Evolutionary conservation across 257 asterid genomes (phyloP).

Genomic region (Datura wrightii): DNA sequence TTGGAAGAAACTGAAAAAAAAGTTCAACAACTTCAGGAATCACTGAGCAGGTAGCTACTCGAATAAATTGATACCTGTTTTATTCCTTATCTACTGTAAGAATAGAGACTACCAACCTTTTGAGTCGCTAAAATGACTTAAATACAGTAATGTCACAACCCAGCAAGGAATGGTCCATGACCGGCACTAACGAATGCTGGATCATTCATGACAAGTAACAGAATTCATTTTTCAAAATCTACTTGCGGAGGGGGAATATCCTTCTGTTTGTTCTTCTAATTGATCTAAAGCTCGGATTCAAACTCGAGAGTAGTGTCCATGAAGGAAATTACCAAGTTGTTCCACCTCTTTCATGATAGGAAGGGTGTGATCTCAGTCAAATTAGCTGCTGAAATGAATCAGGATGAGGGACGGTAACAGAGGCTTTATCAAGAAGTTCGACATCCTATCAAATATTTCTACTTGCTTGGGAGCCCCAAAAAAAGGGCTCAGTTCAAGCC

Average conservation of each 20-base stretch:
- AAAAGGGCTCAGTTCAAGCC: neutral
- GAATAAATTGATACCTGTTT: constrained; percentile 12
- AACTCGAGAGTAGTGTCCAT: constrained; percentile 4
- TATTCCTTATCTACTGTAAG: neutral
- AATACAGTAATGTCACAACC: neutral
- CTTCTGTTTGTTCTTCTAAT: constrained; percentile 10
- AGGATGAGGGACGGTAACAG: neutral
- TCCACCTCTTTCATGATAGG: constrained; percentile 2
- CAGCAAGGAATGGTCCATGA: neutral
- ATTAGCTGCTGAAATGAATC: constrained; percentile 22
- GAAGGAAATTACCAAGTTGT: constrained; percentile 8
- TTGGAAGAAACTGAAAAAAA: constrained; percentile 85
- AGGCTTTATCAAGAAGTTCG: constrained; percentile 3
- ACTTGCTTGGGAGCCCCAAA: neutral
- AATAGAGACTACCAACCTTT: neutral
- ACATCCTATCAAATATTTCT: neutral
- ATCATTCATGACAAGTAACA: constrained; percentile 1
- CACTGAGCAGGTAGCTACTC: constrained; percentile 73
- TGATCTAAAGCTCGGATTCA: constrained; percentile 15
- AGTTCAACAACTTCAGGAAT: constrained; percentile 85
- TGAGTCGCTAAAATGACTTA: constrained; percentile 14
- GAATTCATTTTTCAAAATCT: constrained; percentile 15
- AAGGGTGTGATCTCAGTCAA: neutral
- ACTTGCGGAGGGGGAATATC: neutral
- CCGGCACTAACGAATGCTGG: neutral